phyloP scores from a whole-genome alignment of 2,329 filamentous ascomycete species.

The Aspergillus nomiae region DNA sequence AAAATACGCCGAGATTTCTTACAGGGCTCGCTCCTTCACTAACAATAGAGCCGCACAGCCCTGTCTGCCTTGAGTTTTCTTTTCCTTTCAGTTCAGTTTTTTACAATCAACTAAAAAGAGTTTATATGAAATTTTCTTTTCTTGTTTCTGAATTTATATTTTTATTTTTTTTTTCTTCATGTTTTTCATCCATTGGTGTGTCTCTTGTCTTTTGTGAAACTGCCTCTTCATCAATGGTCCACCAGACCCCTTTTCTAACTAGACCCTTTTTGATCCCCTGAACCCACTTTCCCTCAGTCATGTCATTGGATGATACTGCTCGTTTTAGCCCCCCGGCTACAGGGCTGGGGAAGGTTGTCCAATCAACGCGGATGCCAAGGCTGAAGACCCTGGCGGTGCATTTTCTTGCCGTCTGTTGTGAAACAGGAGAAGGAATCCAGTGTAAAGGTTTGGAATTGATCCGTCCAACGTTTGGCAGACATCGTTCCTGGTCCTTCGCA shows the following conservation, averaged over 20 bases:
- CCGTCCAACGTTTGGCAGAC: not conserved
- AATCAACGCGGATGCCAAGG: not conserved
- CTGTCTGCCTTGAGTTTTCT: not conserved
- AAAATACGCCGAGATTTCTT: not conserved
- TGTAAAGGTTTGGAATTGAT: not conserved
- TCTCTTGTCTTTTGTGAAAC: not conserved
- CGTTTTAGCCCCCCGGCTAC: not conserved
- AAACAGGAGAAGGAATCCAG: conserved; percentile 2
- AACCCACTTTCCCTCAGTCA: not conserved
- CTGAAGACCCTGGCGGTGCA: conserved; percentile 2
- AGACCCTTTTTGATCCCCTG: not conserved
- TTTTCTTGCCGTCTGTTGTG: conserved; percentile 1
- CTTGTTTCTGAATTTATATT: not conserved
- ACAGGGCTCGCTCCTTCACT: not conserved
- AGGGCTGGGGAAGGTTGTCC: not conserved
- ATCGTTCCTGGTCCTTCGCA: not conserved
- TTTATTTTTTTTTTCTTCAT: not conserved
- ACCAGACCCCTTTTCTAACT: not conserved
- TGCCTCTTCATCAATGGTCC: not conserved
- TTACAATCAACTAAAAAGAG: not conserved
- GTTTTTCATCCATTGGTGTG: not conserved
- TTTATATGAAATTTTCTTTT: not conserved
- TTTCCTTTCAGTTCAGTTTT: not conserved
- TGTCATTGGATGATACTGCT: not conserved
- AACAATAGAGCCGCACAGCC: conserved; percentile 1